A percentile compares a stretch with the other conserved stretches of the same genome.
Evolutionary conservation across 2,329 filamentous ascomycete species (phyloP).

Genomic region (Chrysoporthe deuterocubensis): DNA sequence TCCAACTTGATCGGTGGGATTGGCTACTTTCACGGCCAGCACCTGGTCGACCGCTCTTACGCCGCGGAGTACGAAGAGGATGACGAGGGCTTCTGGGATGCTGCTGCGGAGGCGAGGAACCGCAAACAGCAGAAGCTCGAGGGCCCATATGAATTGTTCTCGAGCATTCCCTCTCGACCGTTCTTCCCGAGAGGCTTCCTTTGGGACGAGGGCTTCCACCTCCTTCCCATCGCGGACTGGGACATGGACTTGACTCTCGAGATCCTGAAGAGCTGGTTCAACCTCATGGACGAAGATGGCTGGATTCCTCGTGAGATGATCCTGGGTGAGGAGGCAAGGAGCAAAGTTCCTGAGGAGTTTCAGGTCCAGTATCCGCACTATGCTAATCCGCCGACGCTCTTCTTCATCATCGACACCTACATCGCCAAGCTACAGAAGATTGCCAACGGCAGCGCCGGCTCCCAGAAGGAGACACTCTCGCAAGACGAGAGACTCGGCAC

Average conservation of each 20-base stretch:
- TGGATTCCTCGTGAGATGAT: slow-evolving; percentile 99
- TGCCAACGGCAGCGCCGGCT: slow-evolving; percentile 50
- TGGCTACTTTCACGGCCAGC: slow-evolving; percentile 91
- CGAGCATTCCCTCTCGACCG: slow-evolving; percentile 85
- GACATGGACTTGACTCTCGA: slow-evolving; percentile 86
- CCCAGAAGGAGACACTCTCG: slow-evolving; percentile 48
- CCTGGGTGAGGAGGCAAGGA: slow-evolving; percentile 85
- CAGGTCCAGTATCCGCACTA: slow-evolving; percentile 97
- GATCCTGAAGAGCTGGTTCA: slow-evolving; percentile 94
- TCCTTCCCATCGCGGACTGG: slow-evolving; percentile 91
- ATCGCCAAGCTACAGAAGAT: slow-evolving; percentile 72
- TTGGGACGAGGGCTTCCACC: slow-evolving; percentile 97
- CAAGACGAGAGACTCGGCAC: slow-evolving; percentile 57
- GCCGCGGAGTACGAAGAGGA: slow-evolving; percentile 95
- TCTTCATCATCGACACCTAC: slow-evolving; percentile 84
- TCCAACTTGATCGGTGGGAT: slow-evolving; percentile 94
- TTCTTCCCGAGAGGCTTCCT: slow-evolving; percentile 97
- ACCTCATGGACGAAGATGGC: slow-evolving; percentile 92
- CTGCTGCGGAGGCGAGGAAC: slow-evolving; percentile 77
- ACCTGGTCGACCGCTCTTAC: slow-evolving; percentile 87
- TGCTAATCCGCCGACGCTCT: slow-evolving; percentile 93
- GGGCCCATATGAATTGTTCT: slow-evolving; percentile 87
- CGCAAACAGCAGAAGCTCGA: slow-evolving; percentile 72
- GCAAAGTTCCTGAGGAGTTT: slow-evolving; percentile 92
- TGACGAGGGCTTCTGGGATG: slow-evolving; percentile 94